Evolutionary conservation across 257 asterid species (phyloP).

Genomic region (Przewalskia tangutica): DNA sequence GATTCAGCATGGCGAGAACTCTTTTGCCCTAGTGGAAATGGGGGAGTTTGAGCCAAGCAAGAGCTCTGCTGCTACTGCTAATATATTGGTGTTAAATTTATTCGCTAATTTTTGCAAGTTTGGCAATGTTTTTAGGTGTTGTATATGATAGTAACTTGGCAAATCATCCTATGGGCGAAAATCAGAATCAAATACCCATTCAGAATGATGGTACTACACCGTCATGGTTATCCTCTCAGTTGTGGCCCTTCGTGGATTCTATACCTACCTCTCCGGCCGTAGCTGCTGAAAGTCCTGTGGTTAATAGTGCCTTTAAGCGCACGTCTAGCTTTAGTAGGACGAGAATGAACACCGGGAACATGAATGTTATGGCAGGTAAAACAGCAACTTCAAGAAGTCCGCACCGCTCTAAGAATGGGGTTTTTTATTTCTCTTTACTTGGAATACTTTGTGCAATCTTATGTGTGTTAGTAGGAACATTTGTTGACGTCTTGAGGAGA

Average conservation of each 20-base stretch:
- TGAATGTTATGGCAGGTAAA: slow-evolving; percentile 44
- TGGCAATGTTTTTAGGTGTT: slow-evolving; percentile 61
- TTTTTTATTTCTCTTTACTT: slow-evolving; percentile 46
- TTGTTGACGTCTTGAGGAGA: slow-evolving; percentile 11
- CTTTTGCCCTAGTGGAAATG: slow-evolving; percentile 74
- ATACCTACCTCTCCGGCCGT: slow-evolving; percentile 97
- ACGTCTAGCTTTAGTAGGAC: slow-evolving; percentile 84
- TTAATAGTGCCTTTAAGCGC: slow-evolving; percentile 59
- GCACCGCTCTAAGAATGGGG: slow-evolving; percentile 33
- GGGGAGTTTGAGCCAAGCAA: slow-evolving; percentile 88
- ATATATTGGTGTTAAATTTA: slow-evolving; percentile 14
- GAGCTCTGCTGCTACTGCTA: slow-evolving; percentile 52
- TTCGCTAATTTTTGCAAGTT: slow-evolving; percentile 39
- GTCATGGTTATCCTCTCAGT: slow-evolving; percentile 71
- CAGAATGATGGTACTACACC: slow-evolving; percentile 51
- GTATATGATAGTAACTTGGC: slow-evolving; percentile 30
- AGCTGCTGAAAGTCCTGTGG: slow-evolving; percentile 79
- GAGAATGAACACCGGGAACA: slow-evolving; percentile 37
- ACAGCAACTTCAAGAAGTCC: slow-evolving; percentile 40
- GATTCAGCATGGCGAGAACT: slow-evolving; percentile 80
- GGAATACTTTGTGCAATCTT: slow-evolving; percentile 68
- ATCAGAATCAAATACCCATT: slow-evolving; percentile 29
- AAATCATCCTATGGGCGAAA: slow-evolving; percentile 40
- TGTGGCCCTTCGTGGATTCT: slow-evolving; percentile 91
- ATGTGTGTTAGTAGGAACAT: slow-evolving; percentile 49